Percentiles rank a stretch among this genome's conserved stretches.
Evolutionary conservation across 495 filamentous ascomycete species (phyloP).

Genomic region (Daldinia grandis): DNA sequence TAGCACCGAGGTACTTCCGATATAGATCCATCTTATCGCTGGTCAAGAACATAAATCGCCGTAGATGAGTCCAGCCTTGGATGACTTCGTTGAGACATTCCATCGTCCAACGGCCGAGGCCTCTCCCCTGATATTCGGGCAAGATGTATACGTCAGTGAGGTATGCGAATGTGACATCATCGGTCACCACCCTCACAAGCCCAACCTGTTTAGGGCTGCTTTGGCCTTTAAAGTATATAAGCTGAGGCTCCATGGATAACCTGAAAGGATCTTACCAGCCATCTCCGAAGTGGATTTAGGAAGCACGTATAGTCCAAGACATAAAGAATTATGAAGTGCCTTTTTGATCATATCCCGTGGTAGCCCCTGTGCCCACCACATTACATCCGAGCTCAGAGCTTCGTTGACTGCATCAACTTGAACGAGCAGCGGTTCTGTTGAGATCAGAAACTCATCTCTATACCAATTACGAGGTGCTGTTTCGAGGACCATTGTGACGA

Average conservation of each 20-base stretch:
- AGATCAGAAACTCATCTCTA: slow-evolving; percentile 54
- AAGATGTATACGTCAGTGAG: slow-evolving; percentile 74
- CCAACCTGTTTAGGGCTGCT: slow-evolving; percentile 54
- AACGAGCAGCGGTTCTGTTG: slow-evolving; percentile 60
- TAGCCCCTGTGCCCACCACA: slow-evolving; percentile 64
- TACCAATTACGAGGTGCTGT: slow-evolving; percentile 42
- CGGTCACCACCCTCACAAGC: slow-evolving; percentile 70
- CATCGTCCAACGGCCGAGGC: slow-evolving; percentile 71
- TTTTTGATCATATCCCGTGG: slow-evolving; percentile 50
- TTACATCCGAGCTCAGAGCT: slow-evolving; percentile 58
- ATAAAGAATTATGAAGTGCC: slow-evolving; percentile 62
- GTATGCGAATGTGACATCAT: slow-evolving; percentile 71
- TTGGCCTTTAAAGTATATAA: slow-evolving; percentile 22
- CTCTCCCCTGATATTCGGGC: slow-evolving; percentile 62
- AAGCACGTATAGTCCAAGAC: slow-evolving; percentile 61
- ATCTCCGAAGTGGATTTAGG: slow-evolving; percentile 44
- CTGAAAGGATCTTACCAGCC: slow-evolving; percentile 37
- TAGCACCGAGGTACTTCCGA: slow-evolving; percentile 55
- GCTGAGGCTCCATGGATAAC: not conserved
- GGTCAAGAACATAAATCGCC: slow-evolving; percentile 64
- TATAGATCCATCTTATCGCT: slow-evolving; percentile 55
- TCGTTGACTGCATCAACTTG: slow-evolving; percentile 58
- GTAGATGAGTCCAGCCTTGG: slow-evolving; percentile 62
- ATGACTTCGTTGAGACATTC: slow-evolving; percentile 64
- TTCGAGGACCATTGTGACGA: slow-evolving; percentile 40